Base-by-base conservation (phyloP, 163 green algal genomes). In the Scenedesmus sp. region DNA sequence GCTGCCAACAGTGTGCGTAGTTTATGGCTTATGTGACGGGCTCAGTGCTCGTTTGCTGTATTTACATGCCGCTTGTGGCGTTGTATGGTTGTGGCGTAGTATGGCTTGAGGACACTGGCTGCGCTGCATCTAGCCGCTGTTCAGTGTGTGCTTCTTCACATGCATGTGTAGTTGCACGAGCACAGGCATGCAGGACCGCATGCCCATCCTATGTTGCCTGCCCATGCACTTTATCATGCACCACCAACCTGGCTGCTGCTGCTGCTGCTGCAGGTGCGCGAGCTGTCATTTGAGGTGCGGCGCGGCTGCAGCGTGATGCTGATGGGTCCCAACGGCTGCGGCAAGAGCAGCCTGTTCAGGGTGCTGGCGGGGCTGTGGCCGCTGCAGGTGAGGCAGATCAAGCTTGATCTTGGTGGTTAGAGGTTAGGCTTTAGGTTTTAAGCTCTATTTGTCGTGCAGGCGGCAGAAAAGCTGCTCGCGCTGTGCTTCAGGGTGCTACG, bases 251-350 rank as follows among this genome's bases (percentile, higher is more conserved):
- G 34, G 55, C 26, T 84, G 77, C 52, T 15, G 52, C 52, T n/a
- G 34, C 77, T 56, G 5, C 62, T 54, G 23, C 82, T 86, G 74
- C 81, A 92, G 86, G 95, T 99, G 60, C 93, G 96, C 67, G 97
- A 99, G 84, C 95, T 99, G 79, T 96, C 86, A 9, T 99, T 99
- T 86, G 94, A 98, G 70, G 97, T 99, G 82, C 87, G 86, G 26
- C 91, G 88, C 1, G 92, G 92, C 18, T 91, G 92, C 74, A 97
- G 92, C 60, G 95, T 99, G 26, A 95, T 99, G 91, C 95, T 99
- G 84, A 99, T 99, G 96, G 98, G 98, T 1, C 98, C 98, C 88
- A 99, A 99, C 91, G 98, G 98, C 79, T 97, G 94, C 77, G 98
- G 98, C 93, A 99, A 99, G 95, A 97, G 94, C 88, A 98, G 95